These are phyloP conservation scores for Colletotrichum melonis DNA, from an alignment of 2,329 filamentous ascomycete species.

Conservation along the genomic window DNA sequence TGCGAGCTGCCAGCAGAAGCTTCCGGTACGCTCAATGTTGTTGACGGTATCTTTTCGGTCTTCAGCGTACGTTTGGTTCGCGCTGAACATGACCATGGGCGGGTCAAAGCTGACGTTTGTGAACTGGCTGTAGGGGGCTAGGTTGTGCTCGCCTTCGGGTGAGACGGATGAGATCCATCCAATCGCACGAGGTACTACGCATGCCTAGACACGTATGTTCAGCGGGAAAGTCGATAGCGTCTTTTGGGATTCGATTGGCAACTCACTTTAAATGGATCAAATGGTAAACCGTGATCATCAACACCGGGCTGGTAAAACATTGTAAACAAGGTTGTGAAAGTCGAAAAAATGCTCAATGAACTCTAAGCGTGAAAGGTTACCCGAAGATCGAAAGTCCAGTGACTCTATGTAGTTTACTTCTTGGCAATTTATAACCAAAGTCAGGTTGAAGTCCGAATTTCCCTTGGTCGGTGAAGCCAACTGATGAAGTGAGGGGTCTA, in stretches of 20 bases:
- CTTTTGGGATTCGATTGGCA: background rate
- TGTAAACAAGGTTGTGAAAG: background rate
- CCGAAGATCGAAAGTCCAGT: background rate
- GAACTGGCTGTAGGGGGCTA: conserved; percentile 13
- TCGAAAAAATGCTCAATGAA: background rate
- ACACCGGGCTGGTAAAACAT: conserved; percentile 18
- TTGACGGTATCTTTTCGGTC: conserved; percentile 16
- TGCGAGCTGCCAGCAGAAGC: conserved; percentile 18
- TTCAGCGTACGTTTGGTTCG: background rate
- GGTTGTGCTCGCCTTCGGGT: conserved; percentile 4
- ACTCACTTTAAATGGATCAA: conserved; percentile 17
- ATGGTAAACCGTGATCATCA: conserved; percentile 1
- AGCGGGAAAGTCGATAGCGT: background rate
- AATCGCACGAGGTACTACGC: conserved; percentile 16
- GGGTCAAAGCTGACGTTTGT: conserved; percentile 21
- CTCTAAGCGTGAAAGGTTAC: background rate
- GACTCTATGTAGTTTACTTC: background rate
- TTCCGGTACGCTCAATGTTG: conserved; percentile 9
- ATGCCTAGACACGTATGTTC: background rate
- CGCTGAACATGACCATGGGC: conserved; percentile 23
- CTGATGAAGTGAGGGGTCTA: background rate
- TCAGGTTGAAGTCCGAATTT: background rate
- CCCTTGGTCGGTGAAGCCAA: background rate
- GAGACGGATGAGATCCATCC: conserved; percentile 20
- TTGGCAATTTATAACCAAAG: background rate